Base-by-base conservation (phyloP, 2,329 filamentous ascomycete genomes). In the Gremmenia infestans region DNA sequence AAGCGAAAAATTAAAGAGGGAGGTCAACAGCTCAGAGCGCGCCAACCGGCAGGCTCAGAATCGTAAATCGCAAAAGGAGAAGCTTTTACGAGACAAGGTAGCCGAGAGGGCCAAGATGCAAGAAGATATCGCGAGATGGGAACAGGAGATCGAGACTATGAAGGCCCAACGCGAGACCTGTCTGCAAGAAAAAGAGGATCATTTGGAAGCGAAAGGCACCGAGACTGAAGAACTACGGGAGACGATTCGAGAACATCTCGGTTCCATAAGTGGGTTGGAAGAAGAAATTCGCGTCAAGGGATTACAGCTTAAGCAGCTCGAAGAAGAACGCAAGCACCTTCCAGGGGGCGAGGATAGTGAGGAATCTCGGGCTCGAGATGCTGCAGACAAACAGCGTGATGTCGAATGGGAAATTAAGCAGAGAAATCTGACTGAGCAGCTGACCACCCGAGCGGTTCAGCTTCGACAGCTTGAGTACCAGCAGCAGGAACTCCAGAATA, bases 41-140 rank as follows among this genome's bases (percentile, higher is more conserved):
- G 80, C 89, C 61, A 96, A 95, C 76, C 85, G 91, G 48, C 81
- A 85, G 4, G 87, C 89, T 1, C 88, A 95, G 68, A 89, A 87
- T 60, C 87, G 88, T 58, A 89, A 87, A 64, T 79, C 82, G 0
- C 89, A 92, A 67, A 89, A 89, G 67, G 90, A 97, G 67, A 85
- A 85, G 64, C 66, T 80, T 8, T 68, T 92, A 51, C 82, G 82
- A 63, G 84, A 90, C 50, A 90, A 87, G 69, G 79, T 84, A 64
- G 77, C 79, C 15, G 87, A 91, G 68, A 79, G 85, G 53, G 75
- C 81, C 62, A 91, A 88, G 68, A 75, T 89, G 58, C 80, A 84
- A 54, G 86, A 91, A 37, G 87, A 86, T 60, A 82, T 88, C 50
- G 73, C 78, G 5, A 85, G 86, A 59, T 89, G 88, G 79, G 82